Conservation (phyloP, 352 stramenopile species). For the Aphanomyces euteiches region DNA sequence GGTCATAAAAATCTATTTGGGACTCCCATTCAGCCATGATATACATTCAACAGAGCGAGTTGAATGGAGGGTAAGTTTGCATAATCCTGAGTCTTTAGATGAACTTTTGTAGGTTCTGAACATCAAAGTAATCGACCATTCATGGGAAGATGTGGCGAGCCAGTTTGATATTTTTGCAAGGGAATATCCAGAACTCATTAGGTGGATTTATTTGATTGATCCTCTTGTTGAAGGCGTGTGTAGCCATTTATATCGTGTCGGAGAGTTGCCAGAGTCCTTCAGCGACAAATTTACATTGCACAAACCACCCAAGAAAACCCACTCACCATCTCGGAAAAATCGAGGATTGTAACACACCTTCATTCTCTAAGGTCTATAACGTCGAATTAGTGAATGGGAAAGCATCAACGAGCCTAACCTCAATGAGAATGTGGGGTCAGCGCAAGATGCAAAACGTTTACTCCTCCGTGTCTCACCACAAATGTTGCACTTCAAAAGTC, state of each 20-base stretch:
- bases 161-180: conserved; percentile 68
- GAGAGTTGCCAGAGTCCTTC: conserved; percentile 59
- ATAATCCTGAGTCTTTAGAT: neutral
- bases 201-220: conserved; percentile 44
- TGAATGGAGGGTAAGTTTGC: conserved; percentile 64
- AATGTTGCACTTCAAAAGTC: conserved; percentile 17
- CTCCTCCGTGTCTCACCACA: conserved; percentile 18
- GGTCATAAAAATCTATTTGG: conserved; percentile 75
- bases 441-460: neutral
- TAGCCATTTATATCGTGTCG: conserved; percentile 39
- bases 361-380: conserved; percentile 31
- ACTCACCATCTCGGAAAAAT: neutral
- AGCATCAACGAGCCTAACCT: neutral
- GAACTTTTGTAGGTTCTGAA: conserved; percentile 52
- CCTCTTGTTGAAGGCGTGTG: neutral
- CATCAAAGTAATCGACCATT: conserved; percentile 43
- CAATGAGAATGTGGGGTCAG: neutral
- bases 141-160: conserved; percentile 49
- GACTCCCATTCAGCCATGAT: conserved; percentile 79
- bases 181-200: conserved; percentile 60
- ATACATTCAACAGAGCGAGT: conserved; percentile 86
- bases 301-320: conserved; percentile 46
- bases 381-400: conserved; percentile 34
- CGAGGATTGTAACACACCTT: neutral
- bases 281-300: conserved; percentile 58